Evolutionary conservation across 768 basidiomycete species (phyloP), one percentile per base, ranked within the genome.

Genomic region (Amanita exitialis): DNA sequence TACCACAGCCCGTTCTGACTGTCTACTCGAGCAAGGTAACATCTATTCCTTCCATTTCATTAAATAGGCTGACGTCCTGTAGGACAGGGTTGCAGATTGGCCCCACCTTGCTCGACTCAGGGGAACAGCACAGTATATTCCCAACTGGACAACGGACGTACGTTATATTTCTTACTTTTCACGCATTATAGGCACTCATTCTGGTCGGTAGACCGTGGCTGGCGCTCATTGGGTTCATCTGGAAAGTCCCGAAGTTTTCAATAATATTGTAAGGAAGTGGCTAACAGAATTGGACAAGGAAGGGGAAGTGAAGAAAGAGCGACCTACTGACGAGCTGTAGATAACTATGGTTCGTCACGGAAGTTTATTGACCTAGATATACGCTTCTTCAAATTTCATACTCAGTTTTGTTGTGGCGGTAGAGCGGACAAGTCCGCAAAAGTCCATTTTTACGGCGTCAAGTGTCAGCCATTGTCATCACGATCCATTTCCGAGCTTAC

Each of bases 201-300:
- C 21, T 16, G 16, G 10, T 32, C 6, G n/a, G 20, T 49, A 82
- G 80, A 64, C 69, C 2, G 64, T 84, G 50, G 59, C 65, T 6
- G 77, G 77, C 0, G 74, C 79, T 4, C 85, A 87, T 60, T 86
- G 85, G 83, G 68, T 75, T 6, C 85, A 86, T 34, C 65, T 86
- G 16, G 85, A 87, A 60, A 61, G 72, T 53, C 77, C 83, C 0
- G 49, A 63, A 1, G 63, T 65, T 38, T 75, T 81, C 60, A 87
- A 86, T 55, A 43, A 51, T 0, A 63, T 75, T 42, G 64, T 82
- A 48, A 67, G 69, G 15, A 60, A 69, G 32, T 86, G 84, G 82
- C 66, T 87, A 39, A 54, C 58, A 5, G 53, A 57, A 18, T 35
- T 51, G 6, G 34, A 36, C 18, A 35, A 53, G 44, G 38, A 50